Conservation (phyloP, 73 alveolate species). For the Symbiodinium pilosum region DNA sequence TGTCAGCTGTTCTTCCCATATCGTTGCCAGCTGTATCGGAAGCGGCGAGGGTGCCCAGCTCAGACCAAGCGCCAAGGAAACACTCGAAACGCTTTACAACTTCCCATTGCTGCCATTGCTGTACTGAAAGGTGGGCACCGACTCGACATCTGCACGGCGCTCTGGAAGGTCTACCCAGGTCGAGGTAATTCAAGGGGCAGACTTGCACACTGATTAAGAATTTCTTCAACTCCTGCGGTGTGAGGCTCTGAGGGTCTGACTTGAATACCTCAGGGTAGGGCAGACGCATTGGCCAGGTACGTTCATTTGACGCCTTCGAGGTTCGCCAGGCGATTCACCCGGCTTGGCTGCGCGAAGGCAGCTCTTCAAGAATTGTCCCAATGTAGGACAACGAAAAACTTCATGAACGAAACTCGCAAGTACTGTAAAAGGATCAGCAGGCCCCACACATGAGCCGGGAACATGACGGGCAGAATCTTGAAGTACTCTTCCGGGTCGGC, state of each 20-base stretch:
- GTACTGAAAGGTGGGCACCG: not conserved
- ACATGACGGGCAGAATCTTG: not conserved
- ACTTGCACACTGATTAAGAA: not conserved
- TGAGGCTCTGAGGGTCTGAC: too few species aligned
- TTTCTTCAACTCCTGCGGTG: not conserved
- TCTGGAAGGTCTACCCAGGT: not conserved
- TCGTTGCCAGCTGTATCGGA: too few species aligned
- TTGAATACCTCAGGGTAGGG: constrained; percentile 9
- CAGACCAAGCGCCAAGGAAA: not conserved
- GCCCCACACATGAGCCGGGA: not conserved
- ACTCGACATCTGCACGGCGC: too few species aligned
- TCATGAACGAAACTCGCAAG: not conserved
- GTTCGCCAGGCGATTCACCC: not conserved
- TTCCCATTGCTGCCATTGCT: not conserved
- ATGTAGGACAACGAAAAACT: not conserved
- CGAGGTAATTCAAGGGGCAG: not conserved
- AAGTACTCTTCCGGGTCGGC: not conserved
- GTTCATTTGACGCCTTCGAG: not conserved
- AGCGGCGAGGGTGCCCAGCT: not conserved
- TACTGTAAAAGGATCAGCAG: not conserved
- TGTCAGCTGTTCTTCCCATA: constrained; percentile 32
- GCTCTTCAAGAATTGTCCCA: not conserved
- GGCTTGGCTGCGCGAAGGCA: not conserved
- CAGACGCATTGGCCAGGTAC: not conserved
- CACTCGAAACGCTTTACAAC: not conserved